Evolutionary conservation across 768 basidiomycete genomes (phyloP), one percentile per base, ranked within the genome.

Genomic region (Leccinum truebloodii): DNA sequence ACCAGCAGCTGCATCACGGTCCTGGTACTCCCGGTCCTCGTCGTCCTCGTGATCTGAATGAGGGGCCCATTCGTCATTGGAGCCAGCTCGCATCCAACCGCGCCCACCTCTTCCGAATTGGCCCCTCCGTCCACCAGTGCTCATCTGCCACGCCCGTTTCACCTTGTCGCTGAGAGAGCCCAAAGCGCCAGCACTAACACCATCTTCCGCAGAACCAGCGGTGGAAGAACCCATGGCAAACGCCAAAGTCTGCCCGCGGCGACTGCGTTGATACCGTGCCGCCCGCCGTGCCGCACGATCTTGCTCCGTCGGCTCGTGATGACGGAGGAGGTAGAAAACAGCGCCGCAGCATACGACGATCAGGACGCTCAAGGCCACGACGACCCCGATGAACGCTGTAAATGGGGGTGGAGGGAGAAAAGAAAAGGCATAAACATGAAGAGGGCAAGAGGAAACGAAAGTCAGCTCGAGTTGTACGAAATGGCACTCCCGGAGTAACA

Each of bases 331-430:
- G 65, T 81, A 79, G 69, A 81, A 80, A 41, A 86, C 81, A 37
- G 80, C 86, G 16, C 76, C 71, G 68, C 80, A 84, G 53, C 82
- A 80, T 32, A 77, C 67, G 59, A 86, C 63, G 69, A 89, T 82
- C 57, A 90, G 74, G 59, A 82, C 63, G 58, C 77, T 75, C 46
- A 90, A 79, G 50, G 76, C 71, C 39, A 88, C 81, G 44, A 90
- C 77, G 41, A 90, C 73, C 4, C 74, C 84, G 63, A 89, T 81
- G 75, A 90, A 90, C 12, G 80, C 87, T 63, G 22, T 37, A n/a
- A 16, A 9, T 28, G 13, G n/a, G 12, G 10, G 18, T 6, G 51
- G 32, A 18, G 10, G 32, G 52, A 9, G 28, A 3, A 52, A 26
- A 8, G 7, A 59, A 5, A 24, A 66, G 9, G 0, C 26, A 44